Evolutionary conservation across 2,329 filamentous ascomycete species (phyloP), one percentile per base, ranked within the genome.

Genomic region (Neonectria coccinea): DNA sequence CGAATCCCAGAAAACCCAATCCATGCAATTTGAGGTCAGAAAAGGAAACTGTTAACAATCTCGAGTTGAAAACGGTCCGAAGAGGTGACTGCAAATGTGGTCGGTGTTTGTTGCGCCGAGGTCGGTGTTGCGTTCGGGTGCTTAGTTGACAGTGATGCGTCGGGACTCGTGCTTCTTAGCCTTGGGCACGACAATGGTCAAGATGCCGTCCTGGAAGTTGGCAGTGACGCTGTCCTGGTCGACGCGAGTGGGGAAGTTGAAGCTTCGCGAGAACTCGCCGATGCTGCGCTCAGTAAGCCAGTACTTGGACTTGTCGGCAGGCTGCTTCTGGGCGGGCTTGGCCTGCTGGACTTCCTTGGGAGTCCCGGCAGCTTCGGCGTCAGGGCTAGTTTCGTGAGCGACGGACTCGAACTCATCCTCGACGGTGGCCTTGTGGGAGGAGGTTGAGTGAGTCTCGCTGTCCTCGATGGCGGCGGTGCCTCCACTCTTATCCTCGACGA

Each of bases 241-340:
- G 65, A 93, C 84, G 29, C 85, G 85, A 56, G 79, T 79, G 1
- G 90, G 88, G 82, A 93, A 92, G 76, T 82, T 86, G 81, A 92
- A 92, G 64, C 84, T 87, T 67, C 91, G 86, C 53, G 86, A 84
- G 80, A 92, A 93, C 69, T 89, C 85, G 76, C 90, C 90, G 62
- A 90, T 80, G 65, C 83, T 86, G 71, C 89, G 88, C 80, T 92
- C 89, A 39, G 84, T 83, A 66, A 89, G 81, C 92, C 92, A 95
- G 84, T 89, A 94, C 79, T 88, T 90, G 71, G 82, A 78, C 48
- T 81, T 79, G 65, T 83, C 80, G 53, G 71, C 72, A 5, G 77
- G 70, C 67, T 79, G 77, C 63, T 76, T 74, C 65, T 73, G 55
- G 31, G 73, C 67, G 22, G 63, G 60, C 62, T 73, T 69, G 36